Percentiles rank a stretch among this genome's conserved stretches.
Conservation (phyloP, 768 basidiomycete genomes). For the Lactarius psammicola region DNA sequence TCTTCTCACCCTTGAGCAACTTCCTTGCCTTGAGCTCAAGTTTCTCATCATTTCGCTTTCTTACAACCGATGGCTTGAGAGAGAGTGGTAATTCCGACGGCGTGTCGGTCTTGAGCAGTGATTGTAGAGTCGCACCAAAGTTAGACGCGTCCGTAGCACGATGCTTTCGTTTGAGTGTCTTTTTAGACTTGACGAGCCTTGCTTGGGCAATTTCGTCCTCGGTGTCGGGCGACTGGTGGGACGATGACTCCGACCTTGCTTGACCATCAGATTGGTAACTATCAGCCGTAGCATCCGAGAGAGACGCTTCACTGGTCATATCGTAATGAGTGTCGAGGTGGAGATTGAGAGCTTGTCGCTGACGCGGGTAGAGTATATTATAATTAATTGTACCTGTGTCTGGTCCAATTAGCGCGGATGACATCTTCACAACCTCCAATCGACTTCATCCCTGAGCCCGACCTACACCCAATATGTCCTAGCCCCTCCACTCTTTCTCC, state of each 20-base stretch:
- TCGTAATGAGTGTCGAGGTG: constrained; percentile 23
- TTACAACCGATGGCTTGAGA: constrained; percentile 69
- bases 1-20: constrained; percentile 65
- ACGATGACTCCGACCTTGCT: constrained; percentile 31
- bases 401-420: constrained; percentile 31
- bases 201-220: constrained; percentile 62
- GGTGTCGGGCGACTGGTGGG: constrained; percentile 42
- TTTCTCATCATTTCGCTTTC: constrained; percentile 73
- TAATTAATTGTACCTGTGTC: background rate
- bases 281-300: constrained; percentile 25
- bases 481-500: constrained; percentile 58
- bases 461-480: constrained; percentile 77
- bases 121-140: constrained; percentile 74
- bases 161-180: constrained; percentile 80
- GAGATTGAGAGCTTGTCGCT: background rate
- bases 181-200: constrained; percentile 64
- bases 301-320: background rate
- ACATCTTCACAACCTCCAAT: constrained; percentile 38
- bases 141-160: constrained; percentile 71
- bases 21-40: constrained; percentile 70
- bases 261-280: constrained; percentile 25
- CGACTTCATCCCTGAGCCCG: constrained; percentile 72
- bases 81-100: constrained; percentile 73
- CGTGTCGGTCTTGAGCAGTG: constrained; percentile 65
- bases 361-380: background rate